These are phyloP conservation scores for Tieghemostelium lacteum DNA, from an alignment of 78 protist genomes.

Conservation along the genomic window DNA sequence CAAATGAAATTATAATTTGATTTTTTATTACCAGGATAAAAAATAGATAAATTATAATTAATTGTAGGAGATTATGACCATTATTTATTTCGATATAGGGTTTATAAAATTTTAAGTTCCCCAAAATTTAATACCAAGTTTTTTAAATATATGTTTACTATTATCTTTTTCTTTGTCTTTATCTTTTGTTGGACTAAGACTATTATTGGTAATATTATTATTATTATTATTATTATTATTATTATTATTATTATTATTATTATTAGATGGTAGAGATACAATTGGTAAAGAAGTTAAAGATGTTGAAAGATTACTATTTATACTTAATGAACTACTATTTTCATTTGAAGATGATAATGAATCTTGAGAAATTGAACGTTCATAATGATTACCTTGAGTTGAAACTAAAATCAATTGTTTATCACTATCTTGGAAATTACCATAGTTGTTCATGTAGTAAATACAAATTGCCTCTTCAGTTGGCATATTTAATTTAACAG, in stretches of 20 bases:
- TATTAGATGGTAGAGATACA: not conserved
- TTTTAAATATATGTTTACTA: too few species aligned
- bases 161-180: too few species aligned
- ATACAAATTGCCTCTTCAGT: slow-evolving; percentile 10
- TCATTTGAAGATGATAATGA: not conserved
- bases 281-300: not conserved
- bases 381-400: not conserved
- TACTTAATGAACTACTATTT: not conserved
- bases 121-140: too few species aligned
- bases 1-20: too few species aligned
- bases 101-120: too few species aligned
- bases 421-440: not conserved
- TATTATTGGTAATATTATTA: too few species aligned
- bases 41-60: too few species aligned
- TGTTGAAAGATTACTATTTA: not conserved
- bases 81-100: too few species aligned
- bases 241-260: not conserved
- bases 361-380: not conserved
- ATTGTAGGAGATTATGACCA: too few species aligned
- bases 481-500: slow-evolving; percentile 11
- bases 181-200: too few species aligned
- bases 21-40: too few species aligned
- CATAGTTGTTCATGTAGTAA: not conserved
- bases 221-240: too few species aligned
- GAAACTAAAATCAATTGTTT: not conserved